Base-by-base conservation (phyloP, 805 yeast genomes). In the Pichia scutulata region DNA sequence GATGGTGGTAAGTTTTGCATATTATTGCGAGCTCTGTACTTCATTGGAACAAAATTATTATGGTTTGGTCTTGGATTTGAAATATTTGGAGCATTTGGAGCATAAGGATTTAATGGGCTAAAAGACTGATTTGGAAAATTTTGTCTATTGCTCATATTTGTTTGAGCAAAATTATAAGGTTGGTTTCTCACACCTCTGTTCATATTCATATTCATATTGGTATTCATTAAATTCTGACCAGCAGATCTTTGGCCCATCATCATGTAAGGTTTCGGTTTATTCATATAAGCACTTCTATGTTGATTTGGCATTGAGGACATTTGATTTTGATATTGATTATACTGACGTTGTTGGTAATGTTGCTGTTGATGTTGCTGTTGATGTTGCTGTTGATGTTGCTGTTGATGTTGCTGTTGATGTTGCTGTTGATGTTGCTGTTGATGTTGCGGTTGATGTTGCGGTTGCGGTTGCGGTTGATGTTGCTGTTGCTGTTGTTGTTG, bases 1-100 rank as follows among this genome's bases (percentile, higher is more conserved):
- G 67, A 58, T n/a, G 57, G 57, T 19, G 57, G 56, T 44, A 58
- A 53, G 30, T 55, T 56, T 21, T 48, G 24, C 12, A 47, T 45
- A 4, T 45, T 56, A 66, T 51, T 57, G 56, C 49, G 53, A 57
- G 30, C 42, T 50, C 41, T 52, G 28, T 40, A 46, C 24, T 30
- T 46, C 47, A 46, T 46, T 24, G 49, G 49, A 53, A 39, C 52
- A 59, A 33, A 56, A 48, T 37, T 44, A 55, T 26, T 44, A 21
- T 18, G 51, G 52, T 41, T 50, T 60, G 40, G 18, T 39, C 44
- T 4, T 49, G 21, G 16, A 43, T 47, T 43, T 47, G 55, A 4
- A 33, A 33, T 16, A 23, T 33, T 41, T 39, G 50, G 3, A 7
- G 44, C 7, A n/a, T 18, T 9, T 23, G 45, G 47, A 22, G 43